A percentile compares a stretch with the other conserved stretches of the same genome.
Evolutionary conservation across 306 rosid genomes (phyloP).

Genomic region (Glycyrrhiza uralensis): DNA sequence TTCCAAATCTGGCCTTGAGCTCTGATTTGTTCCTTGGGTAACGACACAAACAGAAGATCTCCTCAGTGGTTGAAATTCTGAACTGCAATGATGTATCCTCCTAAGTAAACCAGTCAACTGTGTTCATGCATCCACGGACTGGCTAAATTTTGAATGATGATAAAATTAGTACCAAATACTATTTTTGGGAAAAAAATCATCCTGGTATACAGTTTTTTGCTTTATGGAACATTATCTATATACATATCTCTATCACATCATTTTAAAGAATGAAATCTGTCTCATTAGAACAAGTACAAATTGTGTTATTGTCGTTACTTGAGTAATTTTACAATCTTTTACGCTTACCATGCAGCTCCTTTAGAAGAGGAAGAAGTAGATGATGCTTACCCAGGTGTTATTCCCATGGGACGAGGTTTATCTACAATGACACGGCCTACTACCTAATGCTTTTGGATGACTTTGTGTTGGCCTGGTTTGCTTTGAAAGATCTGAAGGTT

Average conservation of each 20-base stretch:
- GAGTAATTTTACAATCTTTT: not conserved
- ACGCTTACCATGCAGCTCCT: conserved; percentile 42
- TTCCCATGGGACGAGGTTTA: conserved; percentile 87
- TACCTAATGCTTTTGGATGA: conserved; percentile 46
- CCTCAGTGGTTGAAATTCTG: not conserved
- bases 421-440: conserved; percentile 97
- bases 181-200: not conserved
- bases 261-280: not conserved
- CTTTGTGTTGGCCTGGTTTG: conserved; percentile 12
- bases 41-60: not conserved
- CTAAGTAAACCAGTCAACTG: not conserved
- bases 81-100: not conserved
- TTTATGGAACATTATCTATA: not conserved
- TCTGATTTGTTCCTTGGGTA: not conserved
- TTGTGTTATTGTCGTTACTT: not conserved
- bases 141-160: not conserved
- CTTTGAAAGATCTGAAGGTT: conserved; percentile 27
- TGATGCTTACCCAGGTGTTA: conserved; percentile 68
- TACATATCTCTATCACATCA: not conserved
- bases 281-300: not conserved
- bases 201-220: not conserved
- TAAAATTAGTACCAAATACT: not conserved
- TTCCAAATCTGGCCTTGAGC: not conserved
- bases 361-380: conserved; percentile 62
- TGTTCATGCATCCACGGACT: not conserved